Conservation (phyloP, 192 early-diverging fungal species). For the Umbelopsis vinacea region DNA sequence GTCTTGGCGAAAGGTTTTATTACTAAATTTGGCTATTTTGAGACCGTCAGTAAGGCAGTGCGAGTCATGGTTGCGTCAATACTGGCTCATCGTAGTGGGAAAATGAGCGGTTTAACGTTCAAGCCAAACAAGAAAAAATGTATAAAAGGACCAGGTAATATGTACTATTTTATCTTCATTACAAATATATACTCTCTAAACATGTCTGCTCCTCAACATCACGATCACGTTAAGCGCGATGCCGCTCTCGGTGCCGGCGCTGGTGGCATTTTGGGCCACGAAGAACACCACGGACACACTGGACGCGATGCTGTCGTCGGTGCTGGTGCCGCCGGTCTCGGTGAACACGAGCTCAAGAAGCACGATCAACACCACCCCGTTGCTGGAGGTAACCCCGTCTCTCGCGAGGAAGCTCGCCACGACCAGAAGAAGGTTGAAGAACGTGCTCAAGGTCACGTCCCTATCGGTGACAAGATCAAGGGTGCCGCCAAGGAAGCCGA, state of each 20-base stretch:
- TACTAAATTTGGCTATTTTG: background rate
- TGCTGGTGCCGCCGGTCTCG: background rate
- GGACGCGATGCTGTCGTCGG: slow-evolving; percentile 1
- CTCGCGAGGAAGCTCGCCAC: slow-evolving; percentile 12
- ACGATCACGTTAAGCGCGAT: slow-evolving; percentile 24
- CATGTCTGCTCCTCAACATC: background rate
- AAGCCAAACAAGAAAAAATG: background rate
- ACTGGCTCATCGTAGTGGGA: background rate
- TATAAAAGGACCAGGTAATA: background rate
- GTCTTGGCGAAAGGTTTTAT: background rate
- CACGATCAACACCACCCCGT: slow-evolving; percentile 18
- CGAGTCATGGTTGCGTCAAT: background rate
- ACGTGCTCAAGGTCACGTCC: slow-evolving; percentile 10
- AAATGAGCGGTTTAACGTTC: background rate
- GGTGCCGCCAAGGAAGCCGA: slow-evolving; percentile 34
- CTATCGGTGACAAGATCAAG: slow-evolving; percentile 39
- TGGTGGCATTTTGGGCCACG: background rate
- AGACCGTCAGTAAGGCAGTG: background rate
- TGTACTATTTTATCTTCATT: background rate
- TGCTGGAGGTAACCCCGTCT: slow-evolving; percentile 8
- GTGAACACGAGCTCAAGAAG: slow-evolving; percentile 21
- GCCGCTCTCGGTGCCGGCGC: slow-evolving; percentile 2
- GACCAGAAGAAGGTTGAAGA: background rate
- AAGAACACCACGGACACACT: background rate
- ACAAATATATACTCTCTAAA: background rate